Evolutionary conservation across 2,329 filamentous ascomycete species (phyloP).

Genomic region (Salinomyces thailandicus): DNA sequence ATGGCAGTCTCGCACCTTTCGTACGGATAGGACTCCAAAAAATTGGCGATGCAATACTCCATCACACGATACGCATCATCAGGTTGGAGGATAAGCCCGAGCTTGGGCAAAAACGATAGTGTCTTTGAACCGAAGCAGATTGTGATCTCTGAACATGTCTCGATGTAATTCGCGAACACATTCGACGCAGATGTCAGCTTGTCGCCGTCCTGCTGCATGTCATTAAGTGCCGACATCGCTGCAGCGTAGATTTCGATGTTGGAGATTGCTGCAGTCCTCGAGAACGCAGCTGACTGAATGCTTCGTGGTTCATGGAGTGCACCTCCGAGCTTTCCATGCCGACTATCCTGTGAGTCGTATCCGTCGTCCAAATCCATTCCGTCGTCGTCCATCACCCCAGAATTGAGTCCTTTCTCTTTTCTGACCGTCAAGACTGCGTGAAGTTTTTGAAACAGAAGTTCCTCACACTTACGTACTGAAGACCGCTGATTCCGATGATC

Average conservation of each 20-base stretch:
- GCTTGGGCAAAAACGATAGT: conserved; percentile 13
- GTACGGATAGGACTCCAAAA: conserved; percentile 48
- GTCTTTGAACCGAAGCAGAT: conserved; percentile 18
- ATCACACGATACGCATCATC: conserved; percentile 36
- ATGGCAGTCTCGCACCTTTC: conserved; percentile 66
- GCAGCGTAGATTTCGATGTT: conserved; percentile 2
- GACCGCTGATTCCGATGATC: background rate
- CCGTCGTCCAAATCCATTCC: conserved; percentile 58
- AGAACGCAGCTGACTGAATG: conserved; percentile 14
- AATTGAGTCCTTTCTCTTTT: conserved; percentile 6
- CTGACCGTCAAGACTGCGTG: background rate
- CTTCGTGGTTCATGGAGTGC: conserved; percentile 37
- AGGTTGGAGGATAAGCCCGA: conserved; percentile 17
- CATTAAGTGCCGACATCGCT: conserved; percentile 1
- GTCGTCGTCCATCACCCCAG: conserved; percentile 41
- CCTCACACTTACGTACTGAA: conserved; percentile 9
- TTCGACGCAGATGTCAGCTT: conserved; percentile 5
- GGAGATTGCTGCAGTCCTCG: background rate
- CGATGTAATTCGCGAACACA: conserved; percentile 14
- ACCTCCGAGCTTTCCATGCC: conserved; percentile 27
- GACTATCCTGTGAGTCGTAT: conserved; percentile 51
- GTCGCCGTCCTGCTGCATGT: background rate
- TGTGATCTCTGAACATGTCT: conserved; percentile 12
- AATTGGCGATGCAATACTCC: conserved; percentile 37
- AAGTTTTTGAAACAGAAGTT: conserved; percentile 11